Evolutionary conservation across 305 asterid genomes (phyloP), one percentile per base, ranked within the genome.

Genomic region (Fraxinus paxiana): DNA sequence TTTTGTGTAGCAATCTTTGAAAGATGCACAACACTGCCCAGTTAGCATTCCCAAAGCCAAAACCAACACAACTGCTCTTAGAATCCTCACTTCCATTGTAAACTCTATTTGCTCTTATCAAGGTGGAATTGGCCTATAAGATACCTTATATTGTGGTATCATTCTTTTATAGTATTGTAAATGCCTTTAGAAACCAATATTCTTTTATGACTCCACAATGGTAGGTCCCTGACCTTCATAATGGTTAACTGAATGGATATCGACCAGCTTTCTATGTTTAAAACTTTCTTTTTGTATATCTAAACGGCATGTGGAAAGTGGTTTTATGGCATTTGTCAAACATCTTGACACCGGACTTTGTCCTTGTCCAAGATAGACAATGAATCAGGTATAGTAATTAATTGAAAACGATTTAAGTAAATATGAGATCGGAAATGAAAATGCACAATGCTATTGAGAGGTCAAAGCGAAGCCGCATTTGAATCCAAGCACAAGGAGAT

Each of bases 1-100:
- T 82, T 93, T 91, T 12, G 92, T 89, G 90, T 95, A 95, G 89
- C 98, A 95, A 24, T 92, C 98, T 38, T 81, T 90, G 91, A 95
- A 95, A 61, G 96, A 56, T 1, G 92, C 91, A 67, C 35, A 73
- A 1, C 89, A 86, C 20, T 78, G 80, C 75, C 87, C 91, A 31
- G 82, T 77, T 33, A 90, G 31, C 83, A 91, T 20, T 69, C 88
- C 93, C 81, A 90, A 43, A 1, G 61, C 85, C 85, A 87, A 26
- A 43, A 83, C 80, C 59, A 82, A 33, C 80, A 83, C 35, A 75
- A 83, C 13, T 79, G 82, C 76, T 75, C 77, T 78, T 51, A 83
- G 30, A 17, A 79, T 80, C 70, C 72, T 41, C 79, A 78, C 33
- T 75, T 85, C 86, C 91, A 82, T 86, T 77, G 51, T 33, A 9